Conservation (phyloP, 1,284 basidiomycete genomes). For the Athelia sp. region DNA sequence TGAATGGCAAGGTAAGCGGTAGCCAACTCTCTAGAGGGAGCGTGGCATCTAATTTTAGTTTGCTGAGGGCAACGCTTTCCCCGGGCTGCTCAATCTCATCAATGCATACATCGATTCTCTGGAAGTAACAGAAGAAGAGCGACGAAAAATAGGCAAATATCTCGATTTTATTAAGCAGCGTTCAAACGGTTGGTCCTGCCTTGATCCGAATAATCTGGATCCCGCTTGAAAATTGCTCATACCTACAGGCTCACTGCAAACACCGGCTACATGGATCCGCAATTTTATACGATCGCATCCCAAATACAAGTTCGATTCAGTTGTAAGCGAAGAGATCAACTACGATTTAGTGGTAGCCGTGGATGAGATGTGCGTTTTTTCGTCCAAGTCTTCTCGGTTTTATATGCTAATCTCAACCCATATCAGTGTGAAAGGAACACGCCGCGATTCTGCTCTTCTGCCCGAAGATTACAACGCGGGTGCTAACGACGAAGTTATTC, state of each 20-base stretch:
- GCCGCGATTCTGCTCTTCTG: constrained; percentile 59
- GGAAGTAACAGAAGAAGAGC: constrained; percentile 67
- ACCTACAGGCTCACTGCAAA: constrained; percentile 72
- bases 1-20: constrained; percentile 77
- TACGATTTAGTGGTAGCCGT: constrained; percentile 89
- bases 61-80: constrained; percentile 54
- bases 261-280: constrained; percentile 91
- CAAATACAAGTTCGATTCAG: constrained; percentile 86
- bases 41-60: too few species aligned
- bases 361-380: constrained; percentile 79
- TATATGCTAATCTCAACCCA: background rate
- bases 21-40: background rate
- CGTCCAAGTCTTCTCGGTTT: background rate
- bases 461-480: constrained; percentile 53
- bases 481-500: constrained; percentile 36
- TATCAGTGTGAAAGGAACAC: constrained; percentile 65
- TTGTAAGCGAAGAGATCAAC: constrained; percentile 88
- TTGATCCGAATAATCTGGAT: too few species aligned
- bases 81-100: constrained; percentile 86
- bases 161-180: constrained; percentile 76
- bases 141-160: constrained; percentile 70
- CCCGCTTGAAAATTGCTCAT: constrained; percentile 5
- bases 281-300: constrained; percentile 89
- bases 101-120: constrained; percentile 86
- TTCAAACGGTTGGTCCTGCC: constrained; percentile 61